A percentile compares a stretch with the other conserved stretches of the same genome.
These are phyloP conservation scores for Radiomyces spectabilis DNA, from an alignment of 192 early-diverging fungal genomes.

Conservation along the genomic window DNA sequence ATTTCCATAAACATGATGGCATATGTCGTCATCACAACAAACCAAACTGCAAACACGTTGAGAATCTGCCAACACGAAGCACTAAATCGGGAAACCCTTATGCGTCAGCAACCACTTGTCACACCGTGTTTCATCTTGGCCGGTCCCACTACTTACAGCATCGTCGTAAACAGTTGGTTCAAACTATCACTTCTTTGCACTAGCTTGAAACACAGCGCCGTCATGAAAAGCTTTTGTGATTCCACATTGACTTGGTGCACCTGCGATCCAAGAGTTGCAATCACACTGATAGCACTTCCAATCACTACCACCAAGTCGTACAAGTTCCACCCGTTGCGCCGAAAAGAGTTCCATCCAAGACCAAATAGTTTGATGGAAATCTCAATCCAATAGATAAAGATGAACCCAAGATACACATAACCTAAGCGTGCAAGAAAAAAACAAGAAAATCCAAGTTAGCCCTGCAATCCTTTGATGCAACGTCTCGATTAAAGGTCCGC, in stretches of 20 bases:
- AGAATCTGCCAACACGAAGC: constrained; percentile 33
- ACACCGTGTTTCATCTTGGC: not conserved
- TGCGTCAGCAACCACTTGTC: no score
- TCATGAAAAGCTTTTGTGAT: constrained; percentile 48
- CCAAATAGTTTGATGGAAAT: constrained; percentile 37
- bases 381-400: constrained; percentile 42
- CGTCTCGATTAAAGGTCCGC: no score
- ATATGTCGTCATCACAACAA: constrained; percentile 45
- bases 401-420: constrained; percentile 33
- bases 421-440: constrained; percentile 9
- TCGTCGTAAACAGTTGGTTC: constrained; percentile 54
- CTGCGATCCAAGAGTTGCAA: constrained; percentile 13
- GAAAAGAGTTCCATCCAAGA: constrained; percentile 40
- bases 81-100: not conserved
- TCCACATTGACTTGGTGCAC: constrained; percentile 31
- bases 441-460: not conserved
- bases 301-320: constrained; percentile 60
- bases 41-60: constrained; percentile 53
- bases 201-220: constrained; percentile 47
- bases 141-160: constrained; percentile 35
- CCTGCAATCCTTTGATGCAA: no score
- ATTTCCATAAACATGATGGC: constrained; percentile 57
- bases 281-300: constrained; percentile 37
- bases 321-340: constrained; percentile 44
- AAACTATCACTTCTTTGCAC: constrained; percentile 47